Conservation (phyloP, 2,329 filamentous ascomycete genomes). For the Ambrosiella xylebori region DNA sequence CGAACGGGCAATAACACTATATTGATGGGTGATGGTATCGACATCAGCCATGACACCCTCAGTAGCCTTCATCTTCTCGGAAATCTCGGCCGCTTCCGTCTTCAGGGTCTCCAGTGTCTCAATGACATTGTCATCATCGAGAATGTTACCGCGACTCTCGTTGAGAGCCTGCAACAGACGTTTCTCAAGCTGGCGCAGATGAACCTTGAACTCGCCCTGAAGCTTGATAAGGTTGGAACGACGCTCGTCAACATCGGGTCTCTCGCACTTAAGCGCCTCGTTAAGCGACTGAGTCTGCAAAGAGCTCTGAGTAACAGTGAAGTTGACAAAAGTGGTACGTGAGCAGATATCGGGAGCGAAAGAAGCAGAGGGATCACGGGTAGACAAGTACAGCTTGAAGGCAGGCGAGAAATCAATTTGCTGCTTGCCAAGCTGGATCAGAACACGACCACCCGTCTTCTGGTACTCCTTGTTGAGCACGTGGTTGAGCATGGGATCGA, state of each 20-base stretch:
- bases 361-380: constrained; percentile 83
- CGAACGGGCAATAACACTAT: constrained; percentile 79
- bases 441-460: constrained; percentile 89
- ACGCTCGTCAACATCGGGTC: constrained; percentile 90
- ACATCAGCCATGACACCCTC: constrained; percentile 98
- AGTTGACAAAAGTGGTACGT: constrained; percentile 97
- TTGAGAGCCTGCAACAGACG: constrained; percentile 86
- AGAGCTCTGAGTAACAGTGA: constrained; percentile 97
- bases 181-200: constrained; percentile 88
- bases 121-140: constrained; percentile 96
- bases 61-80: constrained; percentile 86
- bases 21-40: constrained; percentile 85
- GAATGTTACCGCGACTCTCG: constrained; percentile 90
- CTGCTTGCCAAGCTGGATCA: constrained; percentile 96
- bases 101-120: constrained; percentile 95
- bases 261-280: constrained; percentile 91
- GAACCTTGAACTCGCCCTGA: constrained; percentile 98
- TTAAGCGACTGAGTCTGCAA: constrained; percentile 95
- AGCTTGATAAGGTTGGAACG: constrained; percentile 96
- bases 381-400: constrained; percentile 90
- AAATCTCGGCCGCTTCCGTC: constrained; percentile 92
- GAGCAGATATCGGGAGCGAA: constrained; percentile 97
- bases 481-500: constrained; percentile 94
- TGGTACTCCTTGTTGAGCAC: constrained; percentile 99
- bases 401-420: constrained; percentile 97